These are phyloP conservation scores for Plasmodium falciparum DNA, from an alignment of 169 alveolate species.

Conservation along the genomic window DNA sequence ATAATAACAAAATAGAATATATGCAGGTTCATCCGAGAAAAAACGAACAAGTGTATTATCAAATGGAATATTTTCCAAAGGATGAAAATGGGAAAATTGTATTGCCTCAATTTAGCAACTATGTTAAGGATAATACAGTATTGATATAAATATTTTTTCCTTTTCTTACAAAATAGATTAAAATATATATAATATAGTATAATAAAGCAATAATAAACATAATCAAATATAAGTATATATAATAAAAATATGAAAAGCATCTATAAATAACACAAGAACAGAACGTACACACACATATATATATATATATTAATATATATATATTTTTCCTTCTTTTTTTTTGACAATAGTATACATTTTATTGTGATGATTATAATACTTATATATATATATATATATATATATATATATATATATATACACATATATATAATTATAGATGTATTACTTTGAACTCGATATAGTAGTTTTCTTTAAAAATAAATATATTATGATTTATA, in stretches of 20 bases:
- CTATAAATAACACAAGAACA: not conserved
- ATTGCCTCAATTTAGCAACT: constrained; percentile 40
- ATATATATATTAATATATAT: not conserved
- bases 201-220: too few relatives aligned
- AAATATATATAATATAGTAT: not conserved
- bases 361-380: too few relatives aligned
- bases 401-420: too few relatives aligned
- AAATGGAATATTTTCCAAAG: constrained; percentile 42
- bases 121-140: constrained; percentile 7
- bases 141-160: constrained; percentile 3
- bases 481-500: too few relatives aligned
- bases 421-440: too few relatives aligned
- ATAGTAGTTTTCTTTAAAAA: too few relatives aligned
- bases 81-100: constrained; percentile 56
- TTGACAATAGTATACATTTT: too few relatives aligned
- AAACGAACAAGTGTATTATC: constrained; percentile 46
- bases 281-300: not conserved
- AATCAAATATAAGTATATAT: not conserved
- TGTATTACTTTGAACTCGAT: too few relatives aligned
- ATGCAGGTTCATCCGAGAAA: not conserved
- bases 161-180: not conserved
- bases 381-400: too few relatives aligned
- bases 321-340: not conserved
- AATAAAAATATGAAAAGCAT: not conserved
- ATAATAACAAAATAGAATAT: constrained; percentile 29